Percentiles rank a stretch among this genome's conserved stretches.
phyloP scores from a whole-genome alignment of 148 eudicot genomes.

The Arctostaphylos glauca region DNA sequence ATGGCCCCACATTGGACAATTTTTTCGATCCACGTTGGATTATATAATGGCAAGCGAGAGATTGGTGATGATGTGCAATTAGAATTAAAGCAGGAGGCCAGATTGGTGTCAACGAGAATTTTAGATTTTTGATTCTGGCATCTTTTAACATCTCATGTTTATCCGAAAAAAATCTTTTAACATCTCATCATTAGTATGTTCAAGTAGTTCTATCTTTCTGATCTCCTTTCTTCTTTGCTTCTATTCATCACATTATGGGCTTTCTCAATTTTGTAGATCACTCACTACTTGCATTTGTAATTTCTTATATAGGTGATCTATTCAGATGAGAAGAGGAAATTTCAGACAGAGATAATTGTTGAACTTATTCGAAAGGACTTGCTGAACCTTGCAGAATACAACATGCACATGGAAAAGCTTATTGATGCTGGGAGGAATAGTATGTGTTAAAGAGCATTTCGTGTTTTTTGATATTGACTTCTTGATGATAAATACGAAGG shows the following conservation, averaged over 20 bases:
- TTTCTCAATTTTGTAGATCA: neutral
- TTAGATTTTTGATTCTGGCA: neutral
- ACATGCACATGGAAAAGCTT: slow-evolving; percentile 81
- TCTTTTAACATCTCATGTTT: neutral
- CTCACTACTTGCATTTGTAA: neutral
- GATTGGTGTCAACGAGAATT: neutral
- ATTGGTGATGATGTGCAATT: neutral
- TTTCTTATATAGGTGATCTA: slow-evolving; percentile 54
- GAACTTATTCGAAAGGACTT: slow-evolving; percentile 78
- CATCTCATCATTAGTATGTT: neutral
- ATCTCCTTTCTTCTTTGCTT: neutral
- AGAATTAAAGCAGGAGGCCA: neutral
- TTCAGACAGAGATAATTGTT: slow-evolving; percentile 77
- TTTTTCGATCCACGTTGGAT: neutral
- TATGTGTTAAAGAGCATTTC: slow-evolving; percentile 42
- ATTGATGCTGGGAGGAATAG: slow-evolving; percentile 93
- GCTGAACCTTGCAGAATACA: slow-evolving; percentile 82
- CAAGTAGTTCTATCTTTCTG: neutral
- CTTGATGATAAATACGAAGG: slow-evolving; percentile 55
- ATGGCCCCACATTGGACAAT: neutral
- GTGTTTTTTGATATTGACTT: neutral
- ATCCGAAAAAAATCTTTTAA: neutral
- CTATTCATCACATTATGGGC: neutral
- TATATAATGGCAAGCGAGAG: neutral
- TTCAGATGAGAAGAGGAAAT: slow-evolving; percentile 86